Percentiles rank a stretch among this genome's conserved stretches.
Evolutionary conservation across 1,284 basidiomycete genomes (phyloP).

Genomic region (Leucoagaricus sp.): DNA sequence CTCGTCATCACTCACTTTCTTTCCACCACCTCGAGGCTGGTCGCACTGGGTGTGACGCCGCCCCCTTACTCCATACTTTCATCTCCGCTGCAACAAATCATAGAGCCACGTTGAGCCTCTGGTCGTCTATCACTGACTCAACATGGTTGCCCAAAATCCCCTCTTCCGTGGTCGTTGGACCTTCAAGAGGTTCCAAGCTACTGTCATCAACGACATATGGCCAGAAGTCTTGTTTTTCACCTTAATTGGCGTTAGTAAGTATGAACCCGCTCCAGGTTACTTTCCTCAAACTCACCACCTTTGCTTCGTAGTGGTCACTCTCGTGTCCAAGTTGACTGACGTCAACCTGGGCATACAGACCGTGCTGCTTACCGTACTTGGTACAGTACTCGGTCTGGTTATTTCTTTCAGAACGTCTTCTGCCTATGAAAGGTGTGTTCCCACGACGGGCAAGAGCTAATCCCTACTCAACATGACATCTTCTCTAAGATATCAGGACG

Average conservation of each 20-base stretch:
- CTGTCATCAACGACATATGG: constrained; percentile 66
- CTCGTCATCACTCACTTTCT: background rate
- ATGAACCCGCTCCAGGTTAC: constrained; percentile 1
- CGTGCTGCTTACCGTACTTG: constrained; percentile 58
- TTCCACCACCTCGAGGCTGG: background rate
- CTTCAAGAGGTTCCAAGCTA: constrained; percentile 57
- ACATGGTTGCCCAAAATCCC: constrained; percentile 47
- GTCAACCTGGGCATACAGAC: constrained; percentile 44
- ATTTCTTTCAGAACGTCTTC: constrained; percentile 70
- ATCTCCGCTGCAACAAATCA: background rate
- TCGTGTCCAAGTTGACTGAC: constrained; percentile 47
- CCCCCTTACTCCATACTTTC: background rate
- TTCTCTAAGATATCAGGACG: constrained; percentile 53
- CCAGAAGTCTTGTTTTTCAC: constrained; percentile 59
- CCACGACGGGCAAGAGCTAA: constrained; percentile 25
- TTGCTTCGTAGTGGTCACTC: constrained; percentile 47
- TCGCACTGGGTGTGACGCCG: background rate
- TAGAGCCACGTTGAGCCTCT: background rate
- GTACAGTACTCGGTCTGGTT: constrained; percentile 70
- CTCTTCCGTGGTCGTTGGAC: constrained; percentile 47
- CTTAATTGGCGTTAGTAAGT: constrained; percentile 53
- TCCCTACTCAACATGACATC: background rate
- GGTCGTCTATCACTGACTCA: constrained; percentile 2
- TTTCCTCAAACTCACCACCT: no score
- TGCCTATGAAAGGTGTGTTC: constrained; percentile 74